Percentiles rank a stretch among this genome's conserved stretches.
Conservation (phyloP, 2,329 filamentous ascomycete species). For the Hypocrella siamensis region DNA sequence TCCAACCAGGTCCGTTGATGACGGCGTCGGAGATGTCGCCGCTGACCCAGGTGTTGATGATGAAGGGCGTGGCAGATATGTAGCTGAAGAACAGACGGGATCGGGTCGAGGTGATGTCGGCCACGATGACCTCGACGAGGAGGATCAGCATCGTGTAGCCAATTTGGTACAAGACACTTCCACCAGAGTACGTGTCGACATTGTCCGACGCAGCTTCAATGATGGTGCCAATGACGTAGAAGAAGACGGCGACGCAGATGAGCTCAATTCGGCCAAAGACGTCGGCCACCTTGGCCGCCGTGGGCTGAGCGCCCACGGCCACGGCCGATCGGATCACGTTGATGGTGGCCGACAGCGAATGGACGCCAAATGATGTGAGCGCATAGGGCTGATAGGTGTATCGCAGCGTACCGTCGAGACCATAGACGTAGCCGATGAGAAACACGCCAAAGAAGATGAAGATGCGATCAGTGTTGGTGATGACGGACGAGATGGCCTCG, state of each 20-base stretch:
- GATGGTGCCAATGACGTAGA: constrained; percentile 34
- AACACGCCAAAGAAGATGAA: constrained; percentile 46
- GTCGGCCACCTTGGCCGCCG: constrained; percentile 48
- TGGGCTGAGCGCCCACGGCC: constrained; percentile 42
- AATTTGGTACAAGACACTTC: constrained; percentile 48
- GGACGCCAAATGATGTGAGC: constrained; percentile 29
- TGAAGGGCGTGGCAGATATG: constrained; percentile 42
- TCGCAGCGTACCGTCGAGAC: constrained; percentile 41
- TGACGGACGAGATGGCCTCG: constrained; percentile 36
- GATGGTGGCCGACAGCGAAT: constrained; percentile 42
- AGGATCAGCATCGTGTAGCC: constrained; percentile 46
- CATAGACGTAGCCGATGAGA: constrained; percentile 47
- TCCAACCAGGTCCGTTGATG: constrained; percentile 23
- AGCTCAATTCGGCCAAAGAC: constrained; percentile 49
- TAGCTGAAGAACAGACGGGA: constrained; percentile 49
- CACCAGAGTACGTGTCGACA: constrained; percentile 32
- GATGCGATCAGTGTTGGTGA: constrained; percentile 35
- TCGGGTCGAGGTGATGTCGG: constrained; percentile 50
- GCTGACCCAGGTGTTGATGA: constrained; percentile 49
- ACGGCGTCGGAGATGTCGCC: constrained; percentile 40
- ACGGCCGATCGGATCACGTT: constrained; percentile 42
- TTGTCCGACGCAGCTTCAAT: constrained; percentile 45
- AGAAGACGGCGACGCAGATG: constrained; percentile 33
- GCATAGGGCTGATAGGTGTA: constrained; percentile 40
- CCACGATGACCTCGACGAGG: constrained; percentile 46